phyloP scores from a whole-genome alignment of 1,284 basidiomycete species.

The Taiwanofungus camphoratus region DNA sequence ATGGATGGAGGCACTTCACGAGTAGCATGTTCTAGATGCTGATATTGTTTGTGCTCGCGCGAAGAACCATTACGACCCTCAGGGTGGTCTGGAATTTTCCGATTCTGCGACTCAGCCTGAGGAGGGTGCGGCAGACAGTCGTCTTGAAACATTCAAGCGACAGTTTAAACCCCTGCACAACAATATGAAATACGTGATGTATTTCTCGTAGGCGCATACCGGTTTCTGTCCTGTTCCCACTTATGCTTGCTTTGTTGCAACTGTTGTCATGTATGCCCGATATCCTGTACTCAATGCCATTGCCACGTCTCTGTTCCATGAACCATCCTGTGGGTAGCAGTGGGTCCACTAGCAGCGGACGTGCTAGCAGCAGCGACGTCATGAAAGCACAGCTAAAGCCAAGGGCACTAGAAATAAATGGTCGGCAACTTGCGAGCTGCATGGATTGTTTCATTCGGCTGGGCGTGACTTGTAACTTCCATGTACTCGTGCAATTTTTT shows the following conservation, averaged over 20 bases:
- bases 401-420: no score
- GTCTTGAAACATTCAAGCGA: slow-evolving; percentile 47
- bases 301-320: background rate
- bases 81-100: slow-evolving; percentile 43
- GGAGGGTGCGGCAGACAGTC: slow-evolving; percentile 32
- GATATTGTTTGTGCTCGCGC: slow-evolving; percentile 80
- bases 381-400: no score
- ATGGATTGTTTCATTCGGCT: no score
- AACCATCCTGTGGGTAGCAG: background rate
- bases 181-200: slow-evolving; percentile 51
- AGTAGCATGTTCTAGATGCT: slow-evolving; percentile 45
- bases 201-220: slow-evolving; percentile 43
- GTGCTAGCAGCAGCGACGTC: no score
- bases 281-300: background rate
- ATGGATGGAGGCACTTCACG: slow-evolving; percentile 5
- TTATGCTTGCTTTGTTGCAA: background rate
- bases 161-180: slow-evolving; percentile 52
- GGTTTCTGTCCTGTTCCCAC: background rate
- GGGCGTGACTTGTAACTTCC: no score
- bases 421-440: no score
- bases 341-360: no score
- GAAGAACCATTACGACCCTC: slow-evolving; percentile 75
- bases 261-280: background rate
- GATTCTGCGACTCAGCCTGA: slow-evolving; percentile 45
- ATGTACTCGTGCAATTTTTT: no score